Evolutionary conservation across 345 rosid genomes (phyloP).

Genomic region (Tarenaya hassleriana): DNA sequence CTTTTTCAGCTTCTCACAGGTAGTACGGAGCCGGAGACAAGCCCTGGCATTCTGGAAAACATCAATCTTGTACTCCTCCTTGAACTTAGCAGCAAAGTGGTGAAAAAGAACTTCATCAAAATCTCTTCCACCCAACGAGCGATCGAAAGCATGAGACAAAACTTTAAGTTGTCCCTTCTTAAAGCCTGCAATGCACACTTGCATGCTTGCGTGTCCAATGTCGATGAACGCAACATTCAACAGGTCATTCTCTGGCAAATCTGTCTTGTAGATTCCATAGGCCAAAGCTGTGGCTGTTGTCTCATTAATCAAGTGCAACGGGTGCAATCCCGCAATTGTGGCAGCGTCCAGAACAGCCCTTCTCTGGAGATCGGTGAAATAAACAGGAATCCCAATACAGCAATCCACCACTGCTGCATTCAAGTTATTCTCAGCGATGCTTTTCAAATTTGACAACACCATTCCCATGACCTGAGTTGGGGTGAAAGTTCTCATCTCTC

Average conservation of each 20-base stretch:
- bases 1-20: conserved; percentile 90
- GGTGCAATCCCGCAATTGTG: conserved; percentile 84
- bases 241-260: conserved; percentile 76
- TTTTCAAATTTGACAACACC: conserved; percentile 74
- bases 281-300: conserved; percentile 95
- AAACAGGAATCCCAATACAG: conserved; percentile 89
- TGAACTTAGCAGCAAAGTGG: conserved; percentile 72
- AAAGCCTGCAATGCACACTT: conserved; percentile 89
- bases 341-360: conserved; percentile 96
- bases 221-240: conserved; percentile 90
- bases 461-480: conserved; percentile 94
- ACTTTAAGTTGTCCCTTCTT: conserved; percentile 79
- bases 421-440: conserved; percentile 79
- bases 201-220: conserved; percentile 89
- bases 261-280: conserved; percentile 95
- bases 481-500: conserved; percentile 69
- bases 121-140: conserved; percentile 86
- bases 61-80: conserved; percentile 87
- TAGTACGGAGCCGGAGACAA: conserved; percentile 71
- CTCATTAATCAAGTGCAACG: conserved; percentile 79
- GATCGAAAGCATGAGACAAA: conserved; percentile 73
- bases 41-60: conserved; percentile 85
- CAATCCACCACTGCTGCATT: conserved; percentile 89
- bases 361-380: conserved; percentile 86
- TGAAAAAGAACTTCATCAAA: conserved; percentile 81